Conservation (phyloP, 768 basidiomycete genomes). For the Suillus bovinus region DNA sequence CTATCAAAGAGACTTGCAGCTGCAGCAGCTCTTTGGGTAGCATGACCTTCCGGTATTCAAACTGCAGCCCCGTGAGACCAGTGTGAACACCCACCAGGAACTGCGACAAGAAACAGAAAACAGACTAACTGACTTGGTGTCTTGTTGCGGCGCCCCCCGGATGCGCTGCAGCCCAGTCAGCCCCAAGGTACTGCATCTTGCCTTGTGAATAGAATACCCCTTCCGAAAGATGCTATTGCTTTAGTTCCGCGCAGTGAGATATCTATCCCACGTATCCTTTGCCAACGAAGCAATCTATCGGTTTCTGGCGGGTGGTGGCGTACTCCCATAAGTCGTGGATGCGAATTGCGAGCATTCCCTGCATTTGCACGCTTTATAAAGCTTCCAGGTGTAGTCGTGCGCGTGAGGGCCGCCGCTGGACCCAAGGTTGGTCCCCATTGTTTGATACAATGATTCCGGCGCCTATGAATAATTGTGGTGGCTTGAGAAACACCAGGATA, state of each 20-base stretch:
- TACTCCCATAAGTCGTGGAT: slow-evolving; percentile 9
- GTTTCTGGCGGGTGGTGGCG: slow-evolving; percentile 10
- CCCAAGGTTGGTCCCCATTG: too few species aligned
- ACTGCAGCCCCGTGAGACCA: slow-evolving; percentile 1
- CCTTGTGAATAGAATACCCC: slow-evolving; percentile 1
- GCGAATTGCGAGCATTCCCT: slow-evolving; percentile 1
- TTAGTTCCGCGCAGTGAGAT: neutral
- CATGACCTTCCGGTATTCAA: slow-evolving; percentile 11
- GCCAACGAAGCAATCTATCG: slow-evolving; percentile 7
- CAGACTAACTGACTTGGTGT: slow-evolving; percentile 40
- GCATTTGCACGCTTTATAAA: too few species aligned
- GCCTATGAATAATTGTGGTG: neutral
- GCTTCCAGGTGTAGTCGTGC: too few species aligned
- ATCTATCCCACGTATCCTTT: slow-evolving; percentile 3
- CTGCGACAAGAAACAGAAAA: neutral
- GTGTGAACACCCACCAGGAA: neutral
- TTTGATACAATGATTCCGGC: too few species aligned
- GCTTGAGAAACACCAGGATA: neutral
- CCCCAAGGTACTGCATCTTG: slow-evolving; percentile 25
- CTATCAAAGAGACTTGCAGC: slow-evolving; percentile 32
- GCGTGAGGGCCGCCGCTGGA: too few species aligned
- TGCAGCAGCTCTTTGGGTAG: slow-evolving; percentile 31
- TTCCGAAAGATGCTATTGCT: slow-evolving; percentile 4
- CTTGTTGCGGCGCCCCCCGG: slow-evolving; percentile 28
- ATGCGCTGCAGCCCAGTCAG: slow-evolving; percentile 31